phyloP scores from a whole-genome alignment of 2,329 filamentous ascomycete genomes.

The Ramularia collo-cygni region DNA sequence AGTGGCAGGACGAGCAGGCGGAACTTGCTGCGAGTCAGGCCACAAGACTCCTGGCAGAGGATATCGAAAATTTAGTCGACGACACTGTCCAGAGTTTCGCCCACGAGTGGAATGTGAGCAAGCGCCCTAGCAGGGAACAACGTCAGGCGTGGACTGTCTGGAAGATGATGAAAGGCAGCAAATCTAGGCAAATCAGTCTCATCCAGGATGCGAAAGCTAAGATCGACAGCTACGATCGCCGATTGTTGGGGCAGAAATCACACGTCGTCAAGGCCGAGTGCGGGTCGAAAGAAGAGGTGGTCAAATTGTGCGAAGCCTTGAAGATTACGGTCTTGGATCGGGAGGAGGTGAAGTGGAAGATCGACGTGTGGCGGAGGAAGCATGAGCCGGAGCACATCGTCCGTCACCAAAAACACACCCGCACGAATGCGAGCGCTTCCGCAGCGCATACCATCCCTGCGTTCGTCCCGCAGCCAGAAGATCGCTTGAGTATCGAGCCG shows the following conservation, averaged over 20 bases:
- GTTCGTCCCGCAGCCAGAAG: slow-evolving; percentile 11
- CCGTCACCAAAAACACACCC: slow-evolving; percentile 10
- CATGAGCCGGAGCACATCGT: slow-evolving; percentile 23
- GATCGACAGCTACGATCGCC: slow-evolving; percentile 40
- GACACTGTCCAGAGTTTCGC: slow-evolving; percentile 47
- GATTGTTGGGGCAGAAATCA: slow-evolving; percentile 50
- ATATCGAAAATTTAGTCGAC: slow-evolving; percentile 49
- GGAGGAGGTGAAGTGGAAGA: slow-evolving; percentile 45
- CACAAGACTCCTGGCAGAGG: slow-evolving; percentile 28
- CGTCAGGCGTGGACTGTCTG: slow-evolving; percentile 58
- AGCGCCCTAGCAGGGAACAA: slow-evolving; percentile 48
- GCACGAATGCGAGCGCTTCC: background rate
- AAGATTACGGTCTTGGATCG: slow-evolving; percentile 60
- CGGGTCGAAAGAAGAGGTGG: slow-evolving; percentile 47
- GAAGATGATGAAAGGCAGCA: slow-evolving; percentile 46
- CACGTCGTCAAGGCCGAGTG: slow-evolving; percentile 51
- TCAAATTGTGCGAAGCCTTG: slow-evolving; percentile 51
- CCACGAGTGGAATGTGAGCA: slow-evolving; percentile 51
- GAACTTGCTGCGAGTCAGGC: slow-evolving; percentile 30
- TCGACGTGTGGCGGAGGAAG: slow-evolving; percentile 32
- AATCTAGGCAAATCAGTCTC: slow-evolving; percentile 32
- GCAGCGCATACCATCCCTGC: background rate
- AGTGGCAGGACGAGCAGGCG: slow-evolving; percentile 44
- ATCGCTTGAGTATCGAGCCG: slow-evolving; percentile 24
- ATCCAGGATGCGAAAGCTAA: slow-evolving; percentile 41